These are phyloP conservation scores for Cichorium intybus DNA, from an alignment of 140 eudicot genomes.

Conservation along the genomic window DNA sequence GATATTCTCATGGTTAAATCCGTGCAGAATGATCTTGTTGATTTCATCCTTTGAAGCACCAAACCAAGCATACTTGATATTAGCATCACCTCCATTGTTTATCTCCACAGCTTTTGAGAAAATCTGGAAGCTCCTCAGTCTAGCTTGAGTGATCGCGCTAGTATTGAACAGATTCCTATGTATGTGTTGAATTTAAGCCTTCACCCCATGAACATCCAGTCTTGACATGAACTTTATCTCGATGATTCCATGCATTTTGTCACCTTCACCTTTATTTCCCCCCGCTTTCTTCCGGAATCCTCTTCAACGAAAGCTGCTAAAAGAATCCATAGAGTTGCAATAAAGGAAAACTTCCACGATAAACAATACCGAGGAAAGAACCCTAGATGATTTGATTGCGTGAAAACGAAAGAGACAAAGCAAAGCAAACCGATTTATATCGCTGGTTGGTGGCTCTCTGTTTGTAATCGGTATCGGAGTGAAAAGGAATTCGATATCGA, in stretches of 20 bases:
- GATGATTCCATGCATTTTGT: conserved; percentile 30
- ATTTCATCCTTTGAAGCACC: conserved; percentile 61
- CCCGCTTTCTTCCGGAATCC: no score
- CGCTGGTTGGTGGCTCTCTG: no score
- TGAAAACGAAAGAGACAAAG: no score
- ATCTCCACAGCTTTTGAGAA: conserved; percentile 35
- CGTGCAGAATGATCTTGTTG: conserved; percentile 34
- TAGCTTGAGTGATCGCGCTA: conserved; percentile 30
- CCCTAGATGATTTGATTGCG: no score
- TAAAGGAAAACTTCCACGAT: no score
- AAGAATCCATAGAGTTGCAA: no score
- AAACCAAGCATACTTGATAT: conserved; percentile 69
- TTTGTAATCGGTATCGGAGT: no score
- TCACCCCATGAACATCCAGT: conserved; percentile 26
- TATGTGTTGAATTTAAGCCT: conserved; percentile 34
- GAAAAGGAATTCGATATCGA: no score
- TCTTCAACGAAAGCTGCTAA: no score
- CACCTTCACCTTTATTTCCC: conserved; percentile 33
- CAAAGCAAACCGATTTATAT: no score
- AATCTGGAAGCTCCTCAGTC: conserved; percentile 30
- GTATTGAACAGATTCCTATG: conserved; percentile 31
- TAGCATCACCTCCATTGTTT: conserved; percentile 40
- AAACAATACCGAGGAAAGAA: no score
- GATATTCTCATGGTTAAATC: conserved; percentile 46
- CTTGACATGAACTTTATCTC: conserved; percentile 34